Evolutionary conservation across 108 stramenopile species (phyloP), one percentile per base, ranked within the genome.

Genomic region (Thalassiosira profunda): DNA sequence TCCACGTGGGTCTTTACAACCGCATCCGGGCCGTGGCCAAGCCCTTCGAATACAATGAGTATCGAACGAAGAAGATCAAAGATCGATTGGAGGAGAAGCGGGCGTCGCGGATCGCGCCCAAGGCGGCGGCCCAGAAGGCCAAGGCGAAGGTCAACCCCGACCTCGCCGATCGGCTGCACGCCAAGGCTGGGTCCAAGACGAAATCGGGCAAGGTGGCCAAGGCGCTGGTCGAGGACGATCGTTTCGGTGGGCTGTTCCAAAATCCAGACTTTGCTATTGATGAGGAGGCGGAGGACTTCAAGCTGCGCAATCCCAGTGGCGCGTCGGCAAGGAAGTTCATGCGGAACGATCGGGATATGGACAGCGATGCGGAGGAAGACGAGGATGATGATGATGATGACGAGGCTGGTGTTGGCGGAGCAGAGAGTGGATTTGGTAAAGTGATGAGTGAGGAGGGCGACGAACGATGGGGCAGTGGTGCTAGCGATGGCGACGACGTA

Each of bases 21-120:
- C 87, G 89, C 40, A 81, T 97, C 41, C 71, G 88, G 28, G 95
- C 98, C 26, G 97, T 98, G 15, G 92, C 95, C 33, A 94, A 97
- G 67, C 99, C 99, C 40, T 96, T 96, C 56, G 99, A 96, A 63
- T 98, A 97, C 76, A 97, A 97, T 77, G 96, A 97, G 64, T 98
- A 96, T 60, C 89, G 95, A 4, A 92, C 93, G 65, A 82, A 92
- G 69, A 96, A 95, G 70, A 83, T 98, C 67, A 91, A 89, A 67
- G 88, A 97, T 59, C 61, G 88, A 26, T 60, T 95, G 86, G 91
- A 97, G 67, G 93, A 97, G 66, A 89, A 93, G 70, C 80, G 95
- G 40, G 71, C 89, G 28, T 91, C 97, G 76, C 62, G 95, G 41
- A 90, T 95, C 68, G 84, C 90, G 62, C 82, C 95, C 15, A 79